Percentiles rank a stretch among this genome's conserved stretches.
These are phyloP conservation scores for Candida albicans DNA, from an alignment of 1,139 yeast genomes.

Conservation along the genomic window DNA sequence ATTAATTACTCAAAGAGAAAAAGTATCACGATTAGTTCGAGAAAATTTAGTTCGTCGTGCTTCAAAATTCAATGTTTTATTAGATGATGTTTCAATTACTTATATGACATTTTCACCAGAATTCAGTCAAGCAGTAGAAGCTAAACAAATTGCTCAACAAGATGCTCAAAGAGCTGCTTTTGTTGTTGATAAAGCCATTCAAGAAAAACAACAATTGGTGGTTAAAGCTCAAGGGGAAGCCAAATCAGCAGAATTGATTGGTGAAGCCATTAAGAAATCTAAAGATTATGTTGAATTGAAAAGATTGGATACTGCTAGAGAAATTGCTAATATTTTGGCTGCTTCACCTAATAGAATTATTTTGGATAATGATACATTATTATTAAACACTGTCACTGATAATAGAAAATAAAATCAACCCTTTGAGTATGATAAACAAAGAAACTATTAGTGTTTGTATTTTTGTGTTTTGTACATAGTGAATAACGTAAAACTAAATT, in stretches of 20 bases:
- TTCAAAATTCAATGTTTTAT: constrained; percentile 75
- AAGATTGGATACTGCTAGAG: constrained; percentile 95
- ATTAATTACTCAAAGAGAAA: constrained; percentile 96
- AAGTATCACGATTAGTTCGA: constrained; percentile 86
- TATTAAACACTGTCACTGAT: constrained; percentile 84
- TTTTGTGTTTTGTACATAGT: neutral
- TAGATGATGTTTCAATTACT: constrained; percentile 95
- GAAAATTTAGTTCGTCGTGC: constrained; percentile 94
- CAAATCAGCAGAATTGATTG: constrained; percentile 94
- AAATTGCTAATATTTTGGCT: constrained; percentile 84
- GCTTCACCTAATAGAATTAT: constrained; percentile 87
- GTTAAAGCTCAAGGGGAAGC: constrained; percentile 99
- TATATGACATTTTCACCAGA: constrained; percentile 97
- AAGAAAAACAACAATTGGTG: constrained; percentile 94
- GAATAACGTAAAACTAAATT: too few species aligned
- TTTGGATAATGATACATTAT: constrained; percentile 87
- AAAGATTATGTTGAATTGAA: constrained; percentile 94
- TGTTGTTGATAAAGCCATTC: constrained; percentile 93
- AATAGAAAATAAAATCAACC: constrained; percentile 26
- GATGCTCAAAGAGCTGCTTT: constrained; percentile 99
- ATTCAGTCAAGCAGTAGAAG: constrained; percentile 96
- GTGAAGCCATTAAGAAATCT: constrained; percentile 97
- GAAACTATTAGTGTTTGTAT: too few species aligned
- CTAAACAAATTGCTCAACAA: constrained; percentile 98
- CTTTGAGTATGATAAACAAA: too few species aligned